Evolutionary conservation across 2,329 filamentous ascomycete genomes (phyloP), one percentile per base, ranked within the genome.

Genomic region (Fulvia fulva): DNA sequence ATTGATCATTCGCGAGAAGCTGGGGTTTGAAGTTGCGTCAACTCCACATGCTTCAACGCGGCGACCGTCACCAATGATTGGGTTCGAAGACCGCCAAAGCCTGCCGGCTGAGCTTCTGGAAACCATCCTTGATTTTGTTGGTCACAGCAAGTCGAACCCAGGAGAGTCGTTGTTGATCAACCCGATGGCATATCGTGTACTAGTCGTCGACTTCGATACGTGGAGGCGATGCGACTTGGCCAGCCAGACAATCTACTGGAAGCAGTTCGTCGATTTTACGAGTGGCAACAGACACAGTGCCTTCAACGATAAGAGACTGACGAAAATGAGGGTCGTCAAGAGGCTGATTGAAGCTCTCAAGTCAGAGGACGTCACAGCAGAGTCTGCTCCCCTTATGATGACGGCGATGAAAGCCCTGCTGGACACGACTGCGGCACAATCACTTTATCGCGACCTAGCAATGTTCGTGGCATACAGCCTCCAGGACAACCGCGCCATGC

Each of bases 131-230:
- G 82, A 83, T 7, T 99, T 97, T 71, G 87, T 97, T 59, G 94
- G 94, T 2, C 97, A 96, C 73, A 87, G 92, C 61, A 86, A 88
- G 63, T 78, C 83, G n/a, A 81, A 86, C 32, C 90, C 91, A 0
- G 85, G 91, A 58, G 87, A 93, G 58, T 97, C 93, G 1, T 90
- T 97, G 67, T 95, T 99, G 70, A 89, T 96, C 65, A 99, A 99
- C 67, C 93, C 94, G 0, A 81, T 99, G 61, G 94, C 93, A 3
- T 99, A 97, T 74, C 87, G 94, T 47, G 87, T 96, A 32, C 80
- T 99, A 19, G 81, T 99, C 26, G 90, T 97, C 55, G 94, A 99
- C 73, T 85, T 95, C 64, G 93, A 97, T 68, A 88, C 93, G 21
- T 99, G 94, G 94, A 85, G 93, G 63, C 87, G 85, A 73, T 89